Percentiles rank a stretch among this genome's conserved stretches.
Evolutionary conservation across 108 stramenopile species (phyloP).

Genomic region (Aurantiochytrium sp.): DNA sequence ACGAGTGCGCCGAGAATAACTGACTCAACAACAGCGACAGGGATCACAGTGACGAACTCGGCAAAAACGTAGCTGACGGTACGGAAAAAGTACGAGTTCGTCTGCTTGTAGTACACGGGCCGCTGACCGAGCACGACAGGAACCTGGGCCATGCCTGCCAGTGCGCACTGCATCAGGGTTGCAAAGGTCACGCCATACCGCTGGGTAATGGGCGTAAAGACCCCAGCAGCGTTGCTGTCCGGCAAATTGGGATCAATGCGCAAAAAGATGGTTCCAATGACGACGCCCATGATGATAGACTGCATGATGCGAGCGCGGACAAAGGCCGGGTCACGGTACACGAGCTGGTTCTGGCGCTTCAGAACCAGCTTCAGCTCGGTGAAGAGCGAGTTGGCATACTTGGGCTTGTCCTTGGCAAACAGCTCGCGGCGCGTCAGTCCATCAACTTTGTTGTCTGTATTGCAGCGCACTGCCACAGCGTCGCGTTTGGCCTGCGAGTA

Average conservation of each 20-base stretch:
- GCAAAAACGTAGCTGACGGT: constrained; percentile 19
- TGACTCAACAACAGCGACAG: constrained; percentile 37
- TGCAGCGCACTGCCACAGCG: neutral
- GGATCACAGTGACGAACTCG: neutral
- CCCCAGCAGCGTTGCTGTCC: neutral
- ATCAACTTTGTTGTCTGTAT: neutral
- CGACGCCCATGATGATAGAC: neutral
- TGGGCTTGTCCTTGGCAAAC: constrained; percentile 23
- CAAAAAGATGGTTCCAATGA: constrained; percentile 18
- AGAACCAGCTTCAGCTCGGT: neutral
- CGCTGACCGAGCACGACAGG: neutral
- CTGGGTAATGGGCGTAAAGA: neutral
- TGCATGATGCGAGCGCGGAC: neutral
- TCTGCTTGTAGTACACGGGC: constrained; percentile 18
- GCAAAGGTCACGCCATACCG: neutral
- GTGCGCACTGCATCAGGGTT: neutral
- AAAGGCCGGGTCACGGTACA: neutral
- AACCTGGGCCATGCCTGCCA: neutral
- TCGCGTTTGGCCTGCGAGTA: neutral
- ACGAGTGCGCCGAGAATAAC: constrained; percentile 39
- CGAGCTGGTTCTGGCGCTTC: neutral
- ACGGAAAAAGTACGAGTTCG: constrained; percentile 52
- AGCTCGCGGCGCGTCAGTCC: neutral
- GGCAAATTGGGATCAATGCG: neutral
- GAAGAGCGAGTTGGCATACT: constrained; percentile 29